Conservation (phyloP, 2,329 filamentous ascomycete species). For the Helotiales sp. region DNA sequence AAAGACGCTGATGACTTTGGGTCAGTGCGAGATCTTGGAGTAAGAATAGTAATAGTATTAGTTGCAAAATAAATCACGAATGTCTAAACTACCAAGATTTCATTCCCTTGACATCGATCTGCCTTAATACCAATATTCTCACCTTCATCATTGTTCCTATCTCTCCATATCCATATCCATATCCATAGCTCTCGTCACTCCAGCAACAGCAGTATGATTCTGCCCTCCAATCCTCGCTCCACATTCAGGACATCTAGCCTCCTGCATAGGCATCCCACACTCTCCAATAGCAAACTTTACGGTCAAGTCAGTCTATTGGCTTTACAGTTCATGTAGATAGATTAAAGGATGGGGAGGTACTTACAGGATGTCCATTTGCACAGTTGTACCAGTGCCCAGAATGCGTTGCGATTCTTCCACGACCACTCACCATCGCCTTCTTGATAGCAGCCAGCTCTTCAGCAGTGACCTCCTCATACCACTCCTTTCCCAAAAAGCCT, state of each 20-base stretch:
- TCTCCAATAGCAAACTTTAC: slow-evolving; percentile 63
- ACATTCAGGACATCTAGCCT: slow-evolving; percentile 66
- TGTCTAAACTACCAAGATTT: too few species aligned
- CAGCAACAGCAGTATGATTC: slow-evolving; percentile 53
- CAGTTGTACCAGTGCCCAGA: slow-evolving; percentile 66
- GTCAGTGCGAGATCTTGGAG: too few species aligned
- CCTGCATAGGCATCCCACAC: slow-evolving; percentile 69
- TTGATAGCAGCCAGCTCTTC: slow-evolving; percentile 43
- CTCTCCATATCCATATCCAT: too few species aligned
- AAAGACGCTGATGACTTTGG: too few species aligned
- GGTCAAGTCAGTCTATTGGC: neutral
- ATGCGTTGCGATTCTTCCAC: slow-evolving; percentile 44
- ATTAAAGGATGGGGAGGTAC: slow-evolving; percentile 15
- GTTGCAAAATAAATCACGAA: too few species aligned
- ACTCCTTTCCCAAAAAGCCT: slow-evolving; percentile 42
- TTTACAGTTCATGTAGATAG: too few species aligned
- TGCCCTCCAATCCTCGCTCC: slow-evolving; percentile 59
- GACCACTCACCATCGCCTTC: neutral
- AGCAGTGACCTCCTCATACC: slow-evolving; percentile 49
- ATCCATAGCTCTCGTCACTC: slow-evolving; percentile 54
- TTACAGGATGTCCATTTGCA: slow-evolving; percentile 52
- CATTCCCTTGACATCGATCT: too few species aligned
- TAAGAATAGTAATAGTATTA: too few species aligned
- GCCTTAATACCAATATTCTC: too few species aligned
- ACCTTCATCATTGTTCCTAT: too few species aligned